Conservation (phyloP, 2,329 filamentous ascomycete species). For the Cadophora gregata region DNA sequence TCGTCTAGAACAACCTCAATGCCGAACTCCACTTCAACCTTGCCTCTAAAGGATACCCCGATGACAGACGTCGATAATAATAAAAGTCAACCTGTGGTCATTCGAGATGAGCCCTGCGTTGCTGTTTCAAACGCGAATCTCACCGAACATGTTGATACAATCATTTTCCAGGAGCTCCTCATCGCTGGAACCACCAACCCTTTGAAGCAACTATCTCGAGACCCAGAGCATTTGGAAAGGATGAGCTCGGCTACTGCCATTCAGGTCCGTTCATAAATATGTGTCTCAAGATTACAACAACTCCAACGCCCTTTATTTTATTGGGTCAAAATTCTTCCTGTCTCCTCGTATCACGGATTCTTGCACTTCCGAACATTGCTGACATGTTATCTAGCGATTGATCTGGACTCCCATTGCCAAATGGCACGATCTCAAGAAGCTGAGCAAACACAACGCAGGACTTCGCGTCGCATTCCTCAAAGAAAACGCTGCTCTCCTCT, state of each 20-base stretch:
- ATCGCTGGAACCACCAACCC: neutral
- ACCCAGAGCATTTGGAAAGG: neutral
- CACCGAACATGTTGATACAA: neutral
- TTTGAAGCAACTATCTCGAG: neutral
- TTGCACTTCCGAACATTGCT: neutral
- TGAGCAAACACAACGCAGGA: conserved; percentile 3
- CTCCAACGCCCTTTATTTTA: neutral
- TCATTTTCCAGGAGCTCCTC: neutral
- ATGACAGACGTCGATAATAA: too few relatives aligned
- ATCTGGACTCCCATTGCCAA: neutral
- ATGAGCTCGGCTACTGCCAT: neutral
- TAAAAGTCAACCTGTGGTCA: too few relatives aligned
- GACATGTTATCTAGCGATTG: neutral
- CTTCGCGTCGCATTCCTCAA: neutral
- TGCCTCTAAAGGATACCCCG: too few relatives aligned
- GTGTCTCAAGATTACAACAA: too few relatives aligned
- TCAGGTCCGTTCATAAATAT: neutral
- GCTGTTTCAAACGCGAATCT: neutral
- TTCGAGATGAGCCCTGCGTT: neutral
- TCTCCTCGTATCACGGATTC: neutral
- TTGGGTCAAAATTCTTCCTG: neutral
- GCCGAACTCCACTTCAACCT: too few relatives aligned
- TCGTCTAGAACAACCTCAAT: too few relatives aligned
- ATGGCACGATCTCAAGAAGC: conserved; percentile 8
- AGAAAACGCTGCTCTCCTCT: neutral